phyloP scores from a whole-genome alignment of 768 basidiomycete genomes.

The Termitomyces titanicus region DNA sequence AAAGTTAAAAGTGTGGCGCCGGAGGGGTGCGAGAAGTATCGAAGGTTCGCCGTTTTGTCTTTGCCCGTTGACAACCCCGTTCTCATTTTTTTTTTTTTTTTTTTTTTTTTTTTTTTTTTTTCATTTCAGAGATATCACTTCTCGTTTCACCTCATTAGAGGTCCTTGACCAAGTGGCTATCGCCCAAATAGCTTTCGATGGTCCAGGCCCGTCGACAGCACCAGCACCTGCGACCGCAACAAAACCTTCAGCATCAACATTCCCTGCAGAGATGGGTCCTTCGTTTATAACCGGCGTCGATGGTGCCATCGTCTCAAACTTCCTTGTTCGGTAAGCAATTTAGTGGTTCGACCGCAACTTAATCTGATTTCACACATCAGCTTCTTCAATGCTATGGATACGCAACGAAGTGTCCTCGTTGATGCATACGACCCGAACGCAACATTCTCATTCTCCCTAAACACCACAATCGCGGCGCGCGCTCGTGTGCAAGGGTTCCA shows the following conservation, averaged over 20 bases:
- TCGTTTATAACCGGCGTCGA: slow-evolving; percentile 78
- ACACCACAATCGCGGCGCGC: slow-evolving; percentile 77
- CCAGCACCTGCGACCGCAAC: slow-evolving; percentile 26
- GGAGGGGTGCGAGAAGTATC: too few species aligned
- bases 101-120: slow-evolving; percentile 9
- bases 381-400: slow-evolving; percentile 85
- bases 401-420: slow-evolving; percentile 59
- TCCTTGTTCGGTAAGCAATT: slow-evolving; percentile 66
- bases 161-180: slow-evolving; percentile 85
- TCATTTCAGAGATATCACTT: slow-evolving; percentile 63
- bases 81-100: slow-evolving; percentile 4
- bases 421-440: slow-evolving; percentile 80
- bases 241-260: slow-evolving; percentile 61
- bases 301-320: slow-evolving; percentile 62
- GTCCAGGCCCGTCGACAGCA: slow-evolving; percentile 49
- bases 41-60: too few species aligned
- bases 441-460: slow-evolving; percentile 89
- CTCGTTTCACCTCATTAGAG: slow-evolving; percentile 76
- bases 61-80: too few species aligned
- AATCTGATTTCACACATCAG: slow-evolving; percentile 34
- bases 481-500: slow-evolving; percentile 73
- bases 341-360: neutral
- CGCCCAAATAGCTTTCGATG: slow-evolving; percentile 75
- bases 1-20: too few species aligned
- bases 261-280: slow-evolving; percentile 71